Evolutionary conservation across 768 basidiomycete species (phyloP).

Genomic region (Kwoniella heveanensis): DNA sequence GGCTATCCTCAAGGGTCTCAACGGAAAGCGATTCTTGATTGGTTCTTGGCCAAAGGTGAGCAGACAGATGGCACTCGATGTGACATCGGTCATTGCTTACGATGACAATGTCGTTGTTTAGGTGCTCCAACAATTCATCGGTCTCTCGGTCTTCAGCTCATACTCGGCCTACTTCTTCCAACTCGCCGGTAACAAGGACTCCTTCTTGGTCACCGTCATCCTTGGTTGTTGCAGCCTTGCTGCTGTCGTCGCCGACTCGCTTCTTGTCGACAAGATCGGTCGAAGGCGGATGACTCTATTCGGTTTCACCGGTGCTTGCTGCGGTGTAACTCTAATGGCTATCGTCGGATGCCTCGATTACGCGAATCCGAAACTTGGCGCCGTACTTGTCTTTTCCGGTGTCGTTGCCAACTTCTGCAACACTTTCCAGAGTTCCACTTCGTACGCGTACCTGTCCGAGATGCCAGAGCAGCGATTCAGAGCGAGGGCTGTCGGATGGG

Average conservation of each 20-base stretch:
- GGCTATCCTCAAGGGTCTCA: slow-evolving; percentile 35
- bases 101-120: background rate
- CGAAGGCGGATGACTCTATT: slow-evolving; percentile 30
- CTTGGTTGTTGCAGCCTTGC: slow-evolving; percentile 9
- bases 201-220: slow-evolving; percentile 25
- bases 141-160: slow-evolving; percentile 25
- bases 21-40: slow-evolving; percentile 36
- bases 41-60: slow-evolving; percentile 38
- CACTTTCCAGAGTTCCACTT: slow-evolving; percentile 25
- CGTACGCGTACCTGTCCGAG: slow-evolving; percentile 22
- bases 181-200: slow-evolving; percentile 20
- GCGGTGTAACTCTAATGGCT: slow-evolving; percentile 17
- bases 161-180: slow-evolving; percentile 39
- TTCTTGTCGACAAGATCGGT: slow-evolving; percentile 30
- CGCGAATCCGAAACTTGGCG: slow-evolving; percentile 12
- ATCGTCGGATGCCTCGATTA: slow-evolving; percentile 22
- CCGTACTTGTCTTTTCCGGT: slow-evolving; percentile 20
- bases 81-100: background rate
- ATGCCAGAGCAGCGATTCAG: slow-evolving; percentile 25
- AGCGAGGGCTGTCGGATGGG: slow-evolving; percentile 24
- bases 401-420: slow-evolving; percentile 30
- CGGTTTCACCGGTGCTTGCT: slow-evolving; percentile 25
- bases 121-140: slow-evolving; percentile 36
- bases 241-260: slow-evolving; percentile 17
- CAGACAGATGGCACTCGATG: background rate